A percentile compares a stretch with the other conserved stretches of the same genome.
phyloP scores from a whole-genome alignment of 148 eudicot species.

The Camellia lanceoleosa region DNA sequence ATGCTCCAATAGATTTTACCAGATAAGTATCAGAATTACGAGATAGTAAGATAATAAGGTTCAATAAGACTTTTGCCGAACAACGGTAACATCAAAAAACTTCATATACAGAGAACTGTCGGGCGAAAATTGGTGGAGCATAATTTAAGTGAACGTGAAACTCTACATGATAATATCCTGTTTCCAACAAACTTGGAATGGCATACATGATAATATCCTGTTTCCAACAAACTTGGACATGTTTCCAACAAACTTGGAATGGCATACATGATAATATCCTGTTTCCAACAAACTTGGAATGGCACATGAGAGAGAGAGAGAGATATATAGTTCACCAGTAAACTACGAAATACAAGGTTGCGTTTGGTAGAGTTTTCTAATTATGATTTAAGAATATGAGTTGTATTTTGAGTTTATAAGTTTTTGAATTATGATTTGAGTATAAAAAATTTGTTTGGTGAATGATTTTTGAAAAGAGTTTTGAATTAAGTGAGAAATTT shows the following conservation, averaged over 20 bases:
- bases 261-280: too few species aligned
- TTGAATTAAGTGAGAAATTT: too few species aligned
- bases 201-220: neutral
- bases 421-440: too few species aligned
- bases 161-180: neutral
- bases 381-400: too few species aligned
- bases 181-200: neutral
- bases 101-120: neutral
- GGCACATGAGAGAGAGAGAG: neutral
- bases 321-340: too few species aligned
- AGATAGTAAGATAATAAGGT: neutral
- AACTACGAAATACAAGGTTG: too few species aligned
- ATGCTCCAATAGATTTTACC: constrained; percentile 13
- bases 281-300: neutral
- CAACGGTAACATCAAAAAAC: neutral
- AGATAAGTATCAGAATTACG: neutral
- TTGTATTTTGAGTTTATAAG: too few species aligned
- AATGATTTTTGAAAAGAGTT: too few species aligned
- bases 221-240: neutral
- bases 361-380: too few species aligned
- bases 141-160: neutral
- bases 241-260: too few species aligned
- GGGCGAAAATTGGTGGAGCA: neutral
- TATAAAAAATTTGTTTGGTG: too few species aligned
- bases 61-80: neutral